phyloP scores from a whole-genome alignment of 1,284 basidiomycete species.

The Cutaneotrichosporon cutaneum region DNA sequence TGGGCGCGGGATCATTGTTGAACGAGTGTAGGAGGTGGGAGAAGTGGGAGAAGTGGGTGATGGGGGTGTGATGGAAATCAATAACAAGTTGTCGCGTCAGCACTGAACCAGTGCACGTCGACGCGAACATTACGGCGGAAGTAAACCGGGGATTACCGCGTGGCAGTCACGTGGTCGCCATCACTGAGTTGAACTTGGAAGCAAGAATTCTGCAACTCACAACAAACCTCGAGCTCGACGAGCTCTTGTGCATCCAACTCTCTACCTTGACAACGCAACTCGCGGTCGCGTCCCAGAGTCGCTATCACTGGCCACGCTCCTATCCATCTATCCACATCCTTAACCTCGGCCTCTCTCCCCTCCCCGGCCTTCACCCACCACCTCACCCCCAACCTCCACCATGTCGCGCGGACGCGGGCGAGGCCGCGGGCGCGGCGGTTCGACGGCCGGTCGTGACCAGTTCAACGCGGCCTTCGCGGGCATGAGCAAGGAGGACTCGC shows the following conservation, averaged over 20 bases:
- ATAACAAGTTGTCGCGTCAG: conserved; percentile 2
- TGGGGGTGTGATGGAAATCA: not conserved
- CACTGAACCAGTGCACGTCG: not conserved
- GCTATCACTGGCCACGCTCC: not conserved
- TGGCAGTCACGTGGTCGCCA: not conserved
- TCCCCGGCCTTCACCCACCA: not conserved
- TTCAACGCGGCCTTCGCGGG: conserved; percentile 29
- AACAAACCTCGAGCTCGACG: not conserved
- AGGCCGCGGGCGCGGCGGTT: conserved; percentile 24
- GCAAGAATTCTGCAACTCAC: not conserved
- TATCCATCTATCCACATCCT: not conserved
- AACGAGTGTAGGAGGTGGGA: not conserved
- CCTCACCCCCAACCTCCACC: not conserved
- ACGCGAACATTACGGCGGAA: conserved; percentile 8
- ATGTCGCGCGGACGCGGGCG: conserved; percentile 20
- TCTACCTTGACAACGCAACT: not conserved
- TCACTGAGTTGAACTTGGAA: not conserved
- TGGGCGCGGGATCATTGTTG: conserved; percentile 14
- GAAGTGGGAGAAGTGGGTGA: not conserved
- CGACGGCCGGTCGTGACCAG: conserved; percentile 21
- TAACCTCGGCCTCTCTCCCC: not conserved
- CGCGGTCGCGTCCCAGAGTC: no score
- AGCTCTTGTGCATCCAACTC: not conserved
- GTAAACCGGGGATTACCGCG: not conserved
- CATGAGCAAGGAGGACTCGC: conserved; percentile 29